Percentiles rank a stretch among this genome's conserved stretches.
phyloP scores from a whole-genome alignment of 257 asterid genomes.

The Solanum virginianum region DNA sequence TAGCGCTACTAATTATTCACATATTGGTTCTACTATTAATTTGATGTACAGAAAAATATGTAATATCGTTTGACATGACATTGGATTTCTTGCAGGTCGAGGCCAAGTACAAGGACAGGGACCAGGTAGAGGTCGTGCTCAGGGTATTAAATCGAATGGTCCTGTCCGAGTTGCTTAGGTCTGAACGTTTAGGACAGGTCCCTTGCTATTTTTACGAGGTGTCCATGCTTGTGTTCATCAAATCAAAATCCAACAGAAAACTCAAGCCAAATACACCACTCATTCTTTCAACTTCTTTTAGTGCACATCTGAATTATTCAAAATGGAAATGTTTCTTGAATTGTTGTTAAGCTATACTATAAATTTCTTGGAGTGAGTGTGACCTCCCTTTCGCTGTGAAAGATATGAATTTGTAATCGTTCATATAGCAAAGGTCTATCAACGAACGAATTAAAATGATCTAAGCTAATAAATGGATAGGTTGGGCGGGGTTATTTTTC shows the following conservation, averaged over 20 bases:
- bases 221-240: background rate
- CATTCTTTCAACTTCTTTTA: background rate
- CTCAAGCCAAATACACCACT: background rate
- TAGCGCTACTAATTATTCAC: background rate
- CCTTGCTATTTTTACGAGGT: background rate
- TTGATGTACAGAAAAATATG: background rate
- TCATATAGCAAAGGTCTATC: background rate
- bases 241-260: background rate
- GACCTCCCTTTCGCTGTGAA: background rate
- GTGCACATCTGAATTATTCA: background rate
- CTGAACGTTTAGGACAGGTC: background rate
- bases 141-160: background rate
- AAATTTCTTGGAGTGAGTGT: background rate
- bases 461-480: background rate
- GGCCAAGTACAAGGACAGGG: background rate
- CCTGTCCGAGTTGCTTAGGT: background rate
- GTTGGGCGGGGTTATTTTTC: too few species aligned
- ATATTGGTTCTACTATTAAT: background rate
- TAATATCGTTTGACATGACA: background rate
- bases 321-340: background rate
- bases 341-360: background rate
- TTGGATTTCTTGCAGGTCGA: background rate
- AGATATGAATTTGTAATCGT: background rate
- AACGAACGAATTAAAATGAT: background rate
- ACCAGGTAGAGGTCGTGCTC: background rate